phyloP scores from a whole-genome alignment of 805 yeast species.

The Wickerhamiella allomyrinae region DNA sequence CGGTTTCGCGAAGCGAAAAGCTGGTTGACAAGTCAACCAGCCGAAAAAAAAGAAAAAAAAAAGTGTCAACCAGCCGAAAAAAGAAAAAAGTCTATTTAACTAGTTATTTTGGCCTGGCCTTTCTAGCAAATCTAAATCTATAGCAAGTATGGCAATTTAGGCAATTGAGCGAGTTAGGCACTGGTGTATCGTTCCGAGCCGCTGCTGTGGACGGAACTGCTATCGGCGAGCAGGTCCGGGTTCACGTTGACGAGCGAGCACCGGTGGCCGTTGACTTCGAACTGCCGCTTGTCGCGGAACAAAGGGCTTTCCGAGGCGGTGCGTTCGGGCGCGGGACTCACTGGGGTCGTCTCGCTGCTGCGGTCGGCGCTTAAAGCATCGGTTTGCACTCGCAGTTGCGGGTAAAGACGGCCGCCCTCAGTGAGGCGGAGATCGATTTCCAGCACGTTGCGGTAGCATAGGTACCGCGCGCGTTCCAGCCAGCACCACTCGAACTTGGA shows the following conservation, averaged over 20 bases:
- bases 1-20: too few relatives aligned
- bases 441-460: constrained; percentile 29
- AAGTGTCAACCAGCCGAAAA: too few relatives aligned
- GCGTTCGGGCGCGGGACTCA: not conserved
- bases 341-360: not conserved
- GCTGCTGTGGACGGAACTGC: not conserved
- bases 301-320: not conserved
- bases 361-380: not conserved
- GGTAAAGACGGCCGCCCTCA: not conserved
- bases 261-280: constrained; percentile 20
- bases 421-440: constrained; percentile 17
- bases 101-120: too few relatives aligned
- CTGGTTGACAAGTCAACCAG: too few relatives aligned
- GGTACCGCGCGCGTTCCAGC: constrained; percentile 36
- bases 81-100: too few relatives aligned
- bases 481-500: constrained; percentile 43
- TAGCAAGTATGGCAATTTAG: too few relatives aligned
- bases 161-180: too few relatives aligned
- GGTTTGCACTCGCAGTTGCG: not conserved
- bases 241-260: constrained; percentile 23
- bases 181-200: too few relatives aligned
- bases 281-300: constrained; percentile 14
- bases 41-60: too few relatives aligned
- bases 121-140: too few relatives aligned
- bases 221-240: constrained; percentile 16